Base-by-base conservation (phyloP, 805 yeast species). In the Kuraishia piskuri region DNA sequence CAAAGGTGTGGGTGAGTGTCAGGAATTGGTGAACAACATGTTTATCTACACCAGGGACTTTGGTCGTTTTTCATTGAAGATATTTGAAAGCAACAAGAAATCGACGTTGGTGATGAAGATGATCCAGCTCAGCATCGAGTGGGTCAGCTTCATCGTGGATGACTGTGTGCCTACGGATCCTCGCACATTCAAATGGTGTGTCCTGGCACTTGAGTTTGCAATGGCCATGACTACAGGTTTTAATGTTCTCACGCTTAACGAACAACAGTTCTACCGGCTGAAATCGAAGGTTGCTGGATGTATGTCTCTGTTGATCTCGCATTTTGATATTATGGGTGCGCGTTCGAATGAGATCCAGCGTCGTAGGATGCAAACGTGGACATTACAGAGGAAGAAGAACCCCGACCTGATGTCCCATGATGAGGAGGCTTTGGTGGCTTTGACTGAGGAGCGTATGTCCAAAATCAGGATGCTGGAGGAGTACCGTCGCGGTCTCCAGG, bases 301-400 rank as follows among this genome's bases (percentile, higher is more conserved):
- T 69, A 89, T 94, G 90, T 84, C 97, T 1, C 73, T 94, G 51
- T 74, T 94, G 55, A 92, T 94, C 57, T 89, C 97, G 0, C 98
- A 94, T 70, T 94, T 94, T 63, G 99, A 94, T 69, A 90, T 94
- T 52, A 94, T 92, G 97, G 98, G 98, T 50, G 97, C 97, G 0
- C 78, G 98, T 62, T 87, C 96, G 1, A 85, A 82, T 60, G 89
- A 86, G 62, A 76, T 81, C 10, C 84, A 78, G 61, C 76, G 76
- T 65, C 73, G 77, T 59, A 74, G 79, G 60, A 73, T 80, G 68
- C 70, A 77, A 62, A 79, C 76, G 66, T 77, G 81, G 76, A 53
- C 49, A 4, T 57, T 70, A 69, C 79, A 66, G 69, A 77, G 72
- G 53, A 83, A 81, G 52, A 84, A 78, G 59, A 74, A 79, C 50